phyloP scores from a whole-genome alignment of 176 grass and related monocot species.

The Microstegium vimineum region DNA sequence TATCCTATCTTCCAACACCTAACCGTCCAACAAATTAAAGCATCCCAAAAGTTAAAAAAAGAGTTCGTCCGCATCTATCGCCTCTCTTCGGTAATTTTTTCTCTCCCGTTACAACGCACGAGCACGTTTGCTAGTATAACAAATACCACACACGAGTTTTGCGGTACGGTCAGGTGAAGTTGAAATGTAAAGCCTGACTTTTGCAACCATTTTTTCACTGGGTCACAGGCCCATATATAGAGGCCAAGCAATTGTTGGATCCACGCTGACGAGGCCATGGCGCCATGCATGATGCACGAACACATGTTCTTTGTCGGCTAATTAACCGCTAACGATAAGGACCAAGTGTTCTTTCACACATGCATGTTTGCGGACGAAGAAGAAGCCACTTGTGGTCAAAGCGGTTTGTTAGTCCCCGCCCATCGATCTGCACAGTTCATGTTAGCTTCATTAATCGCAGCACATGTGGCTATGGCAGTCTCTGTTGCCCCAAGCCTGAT shows the following conservation, averaged over 20 bases:
- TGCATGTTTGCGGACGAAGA: background rate
- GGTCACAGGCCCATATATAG: too few species aligned
- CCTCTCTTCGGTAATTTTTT: too few species aligned
- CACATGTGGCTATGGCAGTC: constrained; percentile 43
- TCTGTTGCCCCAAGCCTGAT: constrained; percentile 23
- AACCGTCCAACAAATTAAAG: too few species aligned
- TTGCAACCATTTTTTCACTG: too few species aligned
- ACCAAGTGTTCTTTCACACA: background rate
- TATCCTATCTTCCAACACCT: too few species aligned
- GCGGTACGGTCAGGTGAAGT: too few species aligned
- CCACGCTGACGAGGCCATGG: background rate
- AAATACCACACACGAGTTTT: too few species aligned
- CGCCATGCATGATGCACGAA: background rate
- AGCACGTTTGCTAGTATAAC: too few species aligned
- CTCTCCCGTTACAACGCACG: too few species aligned
- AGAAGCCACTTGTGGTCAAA: constrained; percentile 30
- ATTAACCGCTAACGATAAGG: constrained; percentile 24
- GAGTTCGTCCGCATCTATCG: too few species aligned
- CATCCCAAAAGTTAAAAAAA: too few species aligned
- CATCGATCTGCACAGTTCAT: background rate
- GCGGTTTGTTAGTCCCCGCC: constrained; percentile 7
- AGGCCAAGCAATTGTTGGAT: background rate
- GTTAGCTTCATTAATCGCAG: constrained; percentile 6
- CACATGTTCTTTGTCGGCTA: constrained; percentile 8
- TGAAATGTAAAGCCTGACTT: too few species aligned